A percentile compares a stretch with the other conserved stretches of the same genome.
phyloP scores from a whole-genome alignment of 257 asterid species.

The Capsicum chinense region DNA sequence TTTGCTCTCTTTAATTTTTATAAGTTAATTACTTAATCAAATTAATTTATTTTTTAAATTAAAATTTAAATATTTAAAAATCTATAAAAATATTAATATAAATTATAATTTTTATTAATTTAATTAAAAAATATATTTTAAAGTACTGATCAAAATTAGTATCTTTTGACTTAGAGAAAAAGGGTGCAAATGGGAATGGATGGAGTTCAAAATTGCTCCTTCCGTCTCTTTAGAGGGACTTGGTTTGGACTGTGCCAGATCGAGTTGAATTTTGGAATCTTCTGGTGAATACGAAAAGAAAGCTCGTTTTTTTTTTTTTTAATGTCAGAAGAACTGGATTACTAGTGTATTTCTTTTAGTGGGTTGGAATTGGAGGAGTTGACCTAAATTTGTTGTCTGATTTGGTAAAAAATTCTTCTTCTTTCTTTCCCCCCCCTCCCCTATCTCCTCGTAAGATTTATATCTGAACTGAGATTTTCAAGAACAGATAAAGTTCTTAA shows the following conservation, averaged over 20 bases:
- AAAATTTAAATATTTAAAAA: too few species aligned
- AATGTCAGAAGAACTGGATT: constrained; percentile 52
- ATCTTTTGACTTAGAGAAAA: too few species aligned
- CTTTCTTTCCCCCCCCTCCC: background rate
- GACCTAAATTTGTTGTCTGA: constrained; percentile 57
- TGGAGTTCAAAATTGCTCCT: constrained; percentile 5
- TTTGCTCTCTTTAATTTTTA: too few species aligned
- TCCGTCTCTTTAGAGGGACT: background rate
- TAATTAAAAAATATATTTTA: too few species aligned
- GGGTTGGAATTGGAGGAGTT: constrained; percentile 55
- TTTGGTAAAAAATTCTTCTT: constrained; percentile 36
- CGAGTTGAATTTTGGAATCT: constrained; percentile 71
- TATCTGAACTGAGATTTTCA: constrained; percentile 26
- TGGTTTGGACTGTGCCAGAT: constrained; percentile 39
- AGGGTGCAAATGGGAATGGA: too few species aligned
- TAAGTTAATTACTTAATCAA: too few species aligned
- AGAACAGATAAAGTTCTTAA: constrained; percentile 24
- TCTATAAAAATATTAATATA: too few species aligned
- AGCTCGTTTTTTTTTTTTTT: constrained; percentile 34
- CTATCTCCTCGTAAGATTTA: background rate
- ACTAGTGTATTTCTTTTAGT: constrained; percentile 31
- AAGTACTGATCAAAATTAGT: too few species aligned
- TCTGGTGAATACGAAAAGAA: constrained; percentile 48
- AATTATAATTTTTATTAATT: too few species aligned
- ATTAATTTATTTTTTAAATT: too few species aligned